Evolutionary conservation across 257 asterid species (phyloP), one percentile per base, ranked within the genome.

Genomic region (Fraxinus excelsior): DNA sequence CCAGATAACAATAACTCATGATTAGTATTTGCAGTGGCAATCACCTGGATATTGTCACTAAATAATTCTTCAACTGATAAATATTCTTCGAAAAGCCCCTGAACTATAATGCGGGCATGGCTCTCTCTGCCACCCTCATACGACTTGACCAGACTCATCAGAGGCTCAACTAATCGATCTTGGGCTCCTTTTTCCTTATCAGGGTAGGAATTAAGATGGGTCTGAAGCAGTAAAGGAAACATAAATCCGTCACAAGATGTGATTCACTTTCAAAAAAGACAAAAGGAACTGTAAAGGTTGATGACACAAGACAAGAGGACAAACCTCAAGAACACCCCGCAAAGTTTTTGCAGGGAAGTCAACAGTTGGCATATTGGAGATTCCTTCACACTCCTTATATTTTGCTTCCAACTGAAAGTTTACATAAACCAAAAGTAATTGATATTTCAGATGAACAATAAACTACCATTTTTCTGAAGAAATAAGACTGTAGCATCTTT

Each of bases 81-180:
- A 79, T 96, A 96, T 69, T 88, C 97, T 79, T 93, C 96, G 64
- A 96, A 96, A 69, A 96, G 97, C 71, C 91, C 89, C 83, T 86
- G 97, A 74, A 96, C 99, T 37, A 93, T 93, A 79, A 89, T 85
- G 74, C 96, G 95, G 70, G 99, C 99, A 85, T 96, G 98, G 80
- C 99, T 91, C 82, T 93, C 99, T 87, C 99, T 90, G 76, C 98
- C 98, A 77, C 99, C 95, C 75, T 93, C 99, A 74, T 96, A 91
- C 74, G 98, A 96, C 82, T 93, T 96, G 79, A 84, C 99, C 51
- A 96, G 97, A 84, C 91, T 91, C 91, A 90, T 81, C 83, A 96
- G 84, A 76, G 98, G 99, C 83, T 96, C 99, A 70, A 93, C 83
- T 70, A 96, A 79, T 83, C 99, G 91, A 80, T 96, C 99, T 77